Percentiles rank a stretch among this genome's conserved stretches.
Evolutionary conservation across 805 yeast species (phyloP).

Genomic region (Kuraishia piskuri): DNA sequence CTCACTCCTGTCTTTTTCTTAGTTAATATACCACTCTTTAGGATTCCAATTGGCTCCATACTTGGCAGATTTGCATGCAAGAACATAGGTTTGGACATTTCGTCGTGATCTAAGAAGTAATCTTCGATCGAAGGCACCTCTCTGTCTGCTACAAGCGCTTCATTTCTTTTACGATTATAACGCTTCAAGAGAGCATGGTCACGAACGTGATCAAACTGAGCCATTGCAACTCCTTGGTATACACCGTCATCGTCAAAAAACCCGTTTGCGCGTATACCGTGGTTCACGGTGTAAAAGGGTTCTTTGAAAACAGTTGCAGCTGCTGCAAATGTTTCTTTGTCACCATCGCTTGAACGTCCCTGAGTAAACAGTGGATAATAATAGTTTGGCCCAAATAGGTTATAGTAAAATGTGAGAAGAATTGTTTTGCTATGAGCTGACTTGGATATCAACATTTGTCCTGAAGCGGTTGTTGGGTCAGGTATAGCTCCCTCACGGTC

Average conservation of each 20-base stretch:
- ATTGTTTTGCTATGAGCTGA: slow-evolving; percentile 44
- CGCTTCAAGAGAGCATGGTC: slow-evolving; percentile 14
- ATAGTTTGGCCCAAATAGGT: slow-evolving; percentile 50
- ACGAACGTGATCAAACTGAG: slow-evolving; percentile 36
- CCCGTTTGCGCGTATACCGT: slow-evolving; percentile 38
- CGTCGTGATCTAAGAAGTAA: slow-evolving; percentile 1
- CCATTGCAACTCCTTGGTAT: slow-evolving; percentile 39
- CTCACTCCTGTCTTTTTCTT: background rate
- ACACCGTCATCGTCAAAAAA: slow-evolving; percentile 32
- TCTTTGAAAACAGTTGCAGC: slow-evolving; percentile 47
- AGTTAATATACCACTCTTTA: slow-evolving; percentile 1
- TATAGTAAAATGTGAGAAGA: slow-evolving; percentile 49
- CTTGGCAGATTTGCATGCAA: slow-evolving; percentile 41
- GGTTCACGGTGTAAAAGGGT: slow-evolving; percentile 47
- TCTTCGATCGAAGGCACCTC: background rate
- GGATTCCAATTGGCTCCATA: slow-evolving; percentile 25
- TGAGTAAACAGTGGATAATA: slow-evolving; percentile 49
- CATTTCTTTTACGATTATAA: background rate
- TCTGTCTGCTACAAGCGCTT: background rate
- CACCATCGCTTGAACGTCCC: slow-evolving; percentile 72
- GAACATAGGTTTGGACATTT: slow-evolving; percentile 9
- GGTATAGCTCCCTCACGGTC: slow-evolving; percentile 56
- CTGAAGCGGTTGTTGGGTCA: slow-evolving; percentile 57
- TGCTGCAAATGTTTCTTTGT: slow-evolving; percentile 69
- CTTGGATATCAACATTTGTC: slow-evolving; percentile 53